These are phyloP conservation scores for Fragaria vesca DNA, from an alignment of 306 rosid species.

Conservation along the genomic window DNA sequence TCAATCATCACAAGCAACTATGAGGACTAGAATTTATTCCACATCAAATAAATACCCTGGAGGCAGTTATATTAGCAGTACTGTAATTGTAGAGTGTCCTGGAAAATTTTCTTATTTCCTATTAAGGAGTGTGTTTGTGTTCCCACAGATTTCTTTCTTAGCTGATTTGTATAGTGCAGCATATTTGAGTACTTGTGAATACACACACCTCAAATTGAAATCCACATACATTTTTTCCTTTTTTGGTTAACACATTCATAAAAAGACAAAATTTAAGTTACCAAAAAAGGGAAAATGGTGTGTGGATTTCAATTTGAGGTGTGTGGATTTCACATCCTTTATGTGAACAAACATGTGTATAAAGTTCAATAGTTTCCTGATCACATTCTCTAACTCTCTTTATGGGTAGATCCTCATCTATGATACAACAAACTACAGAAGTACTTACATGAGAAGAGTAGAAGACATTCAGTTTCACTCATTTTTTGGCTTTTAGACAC, in stretches of 20 bases:
- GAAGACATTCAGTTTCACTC: background rate
- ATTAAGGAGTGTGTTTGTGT: background rate
- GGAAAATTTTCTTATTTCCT: background rate
- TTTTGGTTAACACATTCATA: too few relatives aligned
- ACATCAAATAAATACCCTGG: background rate
- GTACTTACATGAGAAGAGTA: background rate
- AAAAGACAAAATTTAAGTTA: too few relatives aligned
- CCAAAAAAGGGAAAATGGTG: too few relatives aligned
- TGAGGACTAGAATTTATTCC: conserved; percentile 7
- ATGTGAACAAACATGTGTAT: background rate
- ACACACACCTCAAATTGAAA: too few relatives aligned
- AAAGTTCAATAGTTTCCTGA: background rate
- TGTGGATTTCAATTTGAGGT: too few relatives aligned
- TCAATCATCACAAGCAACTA: conserved; percentile 34
- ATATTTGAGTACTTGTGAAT: background rate
- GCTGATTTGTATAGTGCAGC: background rate
- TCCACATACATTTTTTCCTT: too few relatives aligned
- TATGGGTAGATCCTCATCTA: background rate
- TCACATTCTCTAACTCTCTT: background rate
- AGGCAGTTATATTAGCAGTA: conserved; percentile 1
- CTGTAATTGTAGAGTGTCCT: background rate
- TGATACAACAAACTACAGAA: background rate
- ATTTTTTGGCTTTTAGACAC: background rate
- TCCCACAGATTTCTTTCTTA: background rate
- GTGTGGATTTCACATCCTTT: too few relatives aligned